These are phyloP conservation scores for Helotiales sp. DNA, from an alignment of 2,329 filamentous ascomycete genomes.

Conservation along the genomic window DNA sequence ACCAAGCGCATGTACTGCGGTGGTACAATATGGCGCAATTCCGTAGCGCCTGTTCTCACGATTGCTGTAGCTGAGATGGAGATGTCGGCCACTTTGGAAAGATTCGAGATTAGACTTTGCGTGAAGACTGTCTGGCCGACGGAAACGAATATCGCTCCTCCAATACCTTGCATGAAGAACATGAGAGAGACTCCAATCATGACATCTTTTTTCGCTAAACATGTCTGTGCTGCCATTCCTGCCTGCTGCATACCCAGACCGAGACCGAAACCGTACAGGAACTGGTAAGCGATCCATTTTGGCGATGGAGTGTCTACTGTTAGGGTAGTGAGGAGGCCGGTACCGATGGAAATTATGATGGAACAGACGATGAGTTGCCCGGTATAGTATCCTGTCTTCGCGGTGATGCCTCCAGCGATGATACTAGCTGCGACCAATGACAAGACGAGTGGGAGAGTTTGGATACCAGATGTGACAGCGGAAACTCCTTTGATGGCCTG, in stretches of 20 bases:
- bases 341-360: conserved; percentile 45
- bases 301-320: conserved; percentile 41
- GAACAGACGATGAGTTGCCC: conserved; percentile 35
- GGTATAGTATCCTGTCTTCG: conserved; percentile 40
- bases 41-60: conserved; percentile 54
- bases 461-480: conserved; percentile 46
- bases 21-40: conserved; percentile 50
- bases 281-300: conserved; percentile 45
- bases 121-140: conserved; percentile 38
- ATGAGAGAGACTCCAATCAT: conserved; percentile 43
- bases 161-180: conserved; percentile 45
- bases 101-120: conserved; percentile 36
- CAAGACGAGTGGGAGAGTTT: conserved; percentile 45
- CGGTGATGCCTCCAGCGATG: conserved; percentile 40
- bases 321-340: conserved; percentile 49
- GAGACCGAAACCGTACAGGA: conserved; percentile 40
- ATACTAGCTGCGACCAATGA: conserved; percentile 43
- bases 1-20: conserved; percentile 50
- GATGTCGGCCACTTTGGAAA: conserved; percentile 21
- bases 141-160: conserved; percentile 46
- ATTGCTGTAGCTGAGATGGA: conserved; percentile 21
- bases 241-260: conserved; percentile 42
- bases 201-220: conserved; percentile 37
- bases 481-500: conserved; percentile 51
- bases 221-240: conserved; percentile 39